Conservation (phyloP, 352 stramenopile genomes). For the Globisporangium megalacanthum region DNA sequence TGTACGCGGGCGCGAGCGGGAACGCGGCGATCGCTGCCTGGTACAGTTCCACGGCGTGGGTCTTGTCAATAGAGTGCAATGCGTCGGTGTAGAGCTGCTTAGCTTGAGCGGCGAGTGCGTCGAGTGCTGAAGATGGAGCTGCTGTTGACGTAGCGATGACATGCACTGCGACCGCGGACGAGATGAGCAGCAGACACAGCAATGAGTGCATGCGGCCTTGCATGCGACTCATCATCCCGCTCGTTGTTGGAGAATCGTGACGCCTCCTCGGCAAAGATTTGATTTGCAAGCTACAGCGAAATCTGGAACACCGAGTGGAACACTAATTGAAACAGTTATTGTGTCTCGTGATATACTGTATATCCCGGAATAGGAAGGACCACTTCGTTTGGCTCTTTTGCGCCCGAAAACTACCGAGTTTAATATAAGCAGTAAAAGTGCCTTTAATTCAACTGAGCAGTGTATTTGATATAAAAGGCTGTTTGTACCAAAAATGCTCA, state of each 20-base stretch:
- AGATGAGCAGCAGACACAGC: not conserved
- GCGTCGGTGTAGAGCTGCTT: conserved; percentile 25
- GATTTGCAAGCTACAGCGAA: not conserved
- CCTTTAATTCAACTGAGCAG: no score
- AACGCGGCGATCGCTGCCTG: conserved; percentile 43
- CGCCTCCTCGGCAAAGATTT: not conserved
- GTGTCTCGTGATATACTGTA: no score
- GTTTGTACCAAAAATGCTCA: no score
- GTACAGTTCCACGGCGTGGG: conserved; percentile 28
- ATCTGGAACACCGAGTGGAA: not conserved
- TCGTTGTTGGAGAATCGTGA: no score
- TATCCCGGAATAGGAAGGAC: no score
- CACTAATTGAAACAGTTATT: no score
- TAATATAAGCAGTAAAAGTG: no score
- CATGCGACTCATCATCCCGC: no score
- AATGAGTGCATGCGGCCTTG: not conserved
- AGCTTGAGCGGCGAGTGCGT: conserved; percentile 4
- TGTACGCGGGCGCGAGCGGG: conserved; percentile 54
- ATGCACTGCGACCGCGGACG: no score
- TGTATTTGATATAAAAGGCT: no score
- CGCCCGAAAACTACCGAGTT: no score
- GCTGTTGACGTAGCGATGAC: not conserved
- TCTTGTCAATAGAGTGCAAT: conserved; percentile 11
- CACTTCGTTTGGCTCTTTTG: no score
- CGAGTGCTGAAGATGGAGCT: not conserved